Evolutionary conservation across 2,329 filamentous ascomycete genomes (phyloP), one percentile per base, ranked within the genome.

Genomic region (Dothiorella sarmentorum): DNA sequence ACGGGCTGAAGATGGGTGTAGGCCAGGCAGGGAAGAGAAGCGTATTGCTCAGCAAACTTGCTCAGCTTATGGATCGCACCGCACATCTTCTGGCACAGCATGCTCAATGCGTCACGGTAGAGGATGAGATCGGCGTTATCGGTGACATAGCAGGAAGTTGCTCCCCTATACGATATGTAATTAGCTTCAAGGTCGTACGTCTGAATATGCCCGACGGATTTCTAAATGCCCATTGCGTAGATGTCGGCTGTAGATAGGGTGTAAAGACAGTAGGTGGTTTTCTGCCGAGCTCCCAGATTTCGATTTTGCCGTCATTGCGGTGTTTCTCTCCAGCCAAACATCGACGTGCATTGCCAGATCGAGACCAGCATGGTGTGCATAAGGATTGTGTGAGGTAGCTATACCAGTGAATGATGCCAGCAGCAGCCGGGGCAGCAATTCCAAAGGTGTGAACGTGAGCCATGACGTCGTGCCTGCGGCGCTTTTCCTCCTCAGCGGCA

Each of bases 71-170:
- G 76, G 63, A 96, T 87, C 58, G 91, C 87, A 65, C 85, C 90
- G 55, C 90, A 90, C 6, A 96, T 75, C 74, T 92, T 95, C 33
- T 85, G 85, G 7, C 89, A 77, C 3, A 96, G 72, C n/a, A 96
- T 75, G 65, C 93, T 84, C 59, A 96, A 76, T 5, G 84, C 91
- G 61, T 91, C 84, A 22, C 85, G 78, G 67, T 91, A 82, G 67
- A 95, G 84, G 63, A 95, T 90, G 58, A 93, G 76, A 66, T 93
- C 90, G 2, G 86, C 81, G 63, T 91, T 91, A 68, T 91, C 89
- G 58, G 88, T 92, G 37, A 85, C 80, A 67, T 80, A 85, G 71
- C 80, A 84, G 61, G 76, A 81, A 24, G 82, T 88, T 57, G 85
- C 85, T 3, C 71, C 71, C 57, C 57, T 59, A 29, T 6, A 35